Evolutionary conservation across 352 stramenopile genomes (phyloP).

Genomic region (Globisporangium okanoganense): DNA sequence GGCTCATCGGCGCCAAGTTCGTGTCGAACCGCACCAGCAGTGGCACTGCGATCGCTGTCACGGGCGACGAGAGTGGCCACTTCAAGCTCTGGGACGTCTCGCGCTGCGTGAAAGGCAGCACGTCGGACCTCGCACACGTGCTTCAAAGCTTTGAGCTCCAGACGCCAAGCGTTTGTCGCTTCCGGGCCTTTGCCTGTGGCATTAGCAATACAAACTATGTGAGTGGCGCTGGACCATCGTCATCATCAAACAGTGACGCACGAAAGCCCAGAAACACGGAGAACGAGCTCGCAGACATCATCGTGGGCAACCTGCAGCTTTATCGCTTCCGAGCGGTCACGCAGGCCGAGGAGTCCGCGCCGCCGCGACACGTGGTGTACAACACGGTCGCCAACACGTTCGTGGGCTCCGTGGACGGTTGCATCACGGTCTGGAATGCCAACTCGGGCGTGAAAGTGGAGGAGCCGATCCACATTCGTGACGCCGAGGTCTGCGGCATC

Average conservation of each 20-base stretch:
- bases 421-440: constrained; percentile 63
- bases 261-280: constrained; percentile 13
- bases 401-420: constrained; percentile 47
- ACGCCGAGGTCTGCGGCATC: constrained; percentile 55
- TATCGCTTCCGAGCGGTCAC: constrained; percentile 46
- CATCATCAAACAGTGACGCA: background rate
- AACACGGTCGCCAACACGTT: constrained; percentile 61
- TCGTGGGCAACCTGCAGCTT: constrained; percentile 50
- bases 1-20: constrained; percentile 65
- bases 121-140: constrained; percentile 26
- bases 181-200: constrained; percentile 34
- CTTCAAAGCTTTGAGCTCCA: constrained; percentile 52
- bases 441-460: constrained; percentile 61
- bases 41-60: constrained; percentile 34
- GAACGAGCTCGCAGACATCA: constrained; percentile 36
- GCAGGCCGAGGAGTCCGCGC: constrained; percentile 29
- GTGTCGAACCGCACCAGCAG: constrained; percentile 26
- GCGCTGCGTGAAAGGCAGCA: constrained; percentile 37
- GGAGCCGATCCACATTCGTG: constrained; percentile 39
- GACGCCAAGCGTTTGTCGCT: constrained; percentile 38
- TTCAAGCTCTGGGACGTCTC: constrained; percentile 82
- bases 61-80: constrained; percentile 63
- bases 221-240: background rate
- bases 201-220: background rate
- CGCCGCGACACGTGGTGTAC: constrained; percentile 45